Evolutionary conservation across 2,329 filamentous ascomycete species (phyloP), one percentile per base, ranked within the genome.

Genomic region (Ophiognomonia clavigignenti-juglandacearum): DNA sequence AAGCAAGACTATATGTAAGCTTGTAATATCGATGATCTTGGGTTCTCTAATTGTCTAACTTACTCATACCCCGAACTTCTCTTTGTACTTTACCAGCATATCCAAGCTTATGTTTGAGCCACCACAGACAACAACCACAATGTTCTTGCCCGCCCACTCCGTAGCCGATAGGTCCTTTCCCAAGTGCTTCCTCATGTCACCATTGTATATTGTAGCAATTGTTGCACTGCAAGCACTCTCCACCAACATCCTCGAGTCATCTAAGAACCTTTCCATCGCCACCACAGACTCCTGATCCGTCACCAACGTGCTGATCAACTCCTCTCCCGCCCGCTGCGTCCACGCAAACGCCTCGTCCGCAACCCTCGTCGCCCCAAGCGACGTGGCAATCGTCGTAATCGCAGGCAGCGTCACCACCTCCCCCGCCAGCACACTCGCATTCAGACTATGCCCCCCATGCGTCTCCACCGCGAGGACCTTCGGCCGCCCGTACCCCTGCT

Each of bases 51-150:
- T 5, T n/a, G n/a, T 5, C 29, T 31, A 13, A 4, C 2, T 13
- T 3, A n/a, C 7, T 43, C 22, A 47, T 18, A 67, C 60, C 6
- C 62, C 66, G 53, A 72, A 81, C 53, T 61, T 64, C 54, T 73
- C 66, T 53, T 71, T 69, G 62, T 84, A 89, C 47, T 68, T 71
- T 43, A 72, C 69, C 43, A 89, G 66, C 59, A 83, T 75, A 29
- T 78, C 74, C 50, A 85, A 62, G 2, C 77, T 80, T 29, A 88
- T 77, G 61, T 82, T 82, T 19, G 77, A 83, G 4, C 86, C 87
- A 37, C 92, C 92, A 60, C 92, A 97, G 6, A 96, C 82, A 20
- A 95, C 74, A 44, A 96, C 71, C 2, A 96, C 89, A 6, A 96
- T 78, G 54, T 87, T 88, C 61, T 82, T 85, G 48, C 77, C 69